These are phyloP conservation scores for Globisporangium nagaii DNA, from an alignment of 352 stramenopile genomes.

Conservation along the genomic window DNA sequence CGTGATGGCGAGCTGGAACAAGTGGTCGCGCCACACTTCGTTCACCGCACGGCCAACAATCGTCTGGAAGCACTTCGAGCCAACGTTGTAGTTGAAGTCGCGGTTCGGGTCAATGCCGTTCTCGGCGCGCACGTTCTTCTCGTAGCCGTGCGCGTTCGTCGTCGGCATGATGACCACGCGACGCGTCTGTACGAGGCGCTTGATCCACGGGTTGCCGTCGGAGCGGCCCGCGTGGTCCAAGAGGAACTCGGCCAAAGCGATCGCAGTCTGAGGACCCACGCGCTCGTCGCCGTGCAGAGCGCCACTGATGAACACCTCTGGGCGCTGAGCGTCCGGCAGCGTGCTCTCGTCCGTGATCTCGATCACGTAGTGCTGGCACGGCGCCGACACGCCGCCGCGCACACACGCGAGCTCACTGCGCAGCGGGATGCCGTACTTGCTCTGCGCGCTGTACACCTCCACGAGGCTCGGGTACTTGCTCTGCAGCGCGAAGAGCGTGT, in stretches of 20 bases:
- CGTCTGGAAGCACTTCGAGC: slow-evolving; percentile 87
- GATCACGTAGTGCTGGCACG: slow-evolving; percentile 78
- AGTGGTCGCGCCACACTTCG: slow-evolving; percentile 92
- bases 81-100: slow-evolving; percentile 94
- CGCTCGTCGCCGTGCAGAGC: slow-evolving; percentile 93
- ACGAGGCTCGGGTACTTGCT: slow-evolving; percentile 54
- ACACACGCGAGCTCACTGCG: slow-evolving; percentile 45
- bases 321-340: slow-evolving; percentile 56
- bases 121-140: slow-evolving; percentile 73
- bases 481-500: slow-evolving; percentile 44
- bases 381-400: slow-evolving; percentile 24
- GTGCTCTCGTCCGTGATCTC: slow-evolving; percentile 78
- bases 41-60: slow-evolving; percentile 92
- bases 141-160: slow-evolving; percentile 92
- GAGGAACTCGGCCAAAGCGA: slow-evolving; percentile 69
- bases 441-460: slow-evolving; percentile 77
- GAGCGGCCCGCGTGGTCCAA: slow-evolving; percentile 37
- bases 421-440: slow-evolving; percentile 63
- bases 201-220: slow-evolving; percentile 50
- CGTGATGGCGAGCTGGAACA: slow-evolving; percentile 95
- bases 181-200: slow-evolving; percentile 77
- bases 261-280: slow-evolving; percentile 82
- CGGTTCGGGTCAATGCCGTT: slow-evolving; percentile 92
- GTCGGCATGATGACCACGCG: slow-evolving; percentile 81
- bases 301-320: slow-evolving; percentile 93